Conservation (phyloP, 1,139 yeast species). For the Nadsonia starkeyi-henricii region DNA sequence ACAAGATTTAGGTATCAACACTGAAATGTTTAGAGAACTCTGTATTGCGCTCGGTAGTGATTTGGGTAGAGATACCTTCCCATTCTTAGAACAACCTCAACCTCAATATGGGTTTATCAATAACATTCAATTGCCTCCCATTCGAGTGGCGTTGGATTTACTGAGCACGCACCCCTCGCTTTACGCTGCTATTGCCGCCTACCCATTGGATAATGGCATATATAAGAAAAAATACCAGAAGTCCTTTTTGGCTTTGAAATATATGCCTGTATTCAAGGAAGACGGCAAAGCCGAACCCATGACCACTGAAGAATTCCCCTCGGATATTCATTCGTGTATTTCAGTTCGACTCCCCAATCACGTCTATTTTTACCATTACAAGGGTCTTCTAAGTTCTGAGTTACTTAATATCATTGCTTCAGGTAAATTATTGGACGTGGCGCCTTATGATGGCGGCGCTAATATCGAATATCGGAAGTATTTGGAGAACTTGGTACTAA, state of each 20-base stretch:
- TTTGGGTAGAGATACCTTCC: conserved; percentile 51
- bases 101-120: background rate
- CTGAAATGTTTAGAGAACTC: conserved; percentile 59
- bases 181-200: conserved; percentile 21
- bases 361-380: conserved; percentile 62
- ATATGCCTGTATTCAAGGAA: conserved; percentile 55
- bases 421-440: conserved; percentile 44
- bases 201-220: conserved; percentile 18
- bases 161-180: conserved; percentile 34
- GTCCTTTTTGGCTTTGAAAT: conserved; percentile 39
- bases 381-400: conserved; percentile 39
- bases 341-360: conserved; percentile 85
- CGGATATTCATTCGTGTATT: conserved; percentile 67
- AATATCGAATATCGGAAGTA: conserved; percentile 45
- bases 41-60: conserved; percentile 68
- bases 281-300: conserved; percentile 58
- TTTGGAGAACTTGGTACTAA: conserved; percentile 34
- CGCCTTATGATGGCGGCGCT: conserved; percentile 56
- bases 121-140: conserved; percentile 11
- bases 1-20: conserved; percentile 38
- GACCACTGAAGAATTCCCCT: conserved; percentile 39
- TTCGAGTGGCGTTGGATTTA: conserved; percentile 31
- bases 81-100: conserved; percentile 26
- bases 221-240: conserved; percentile 32
- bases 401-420: conserved; percentile 25